A percentile compares a stretch with the other conserved stretches of the same genome.
These are phyloP conservation scores for Lyophyllum shimeji DNA, from an alignment of 768 basidiomycete species.

Conservation along the genomic window DNA sequence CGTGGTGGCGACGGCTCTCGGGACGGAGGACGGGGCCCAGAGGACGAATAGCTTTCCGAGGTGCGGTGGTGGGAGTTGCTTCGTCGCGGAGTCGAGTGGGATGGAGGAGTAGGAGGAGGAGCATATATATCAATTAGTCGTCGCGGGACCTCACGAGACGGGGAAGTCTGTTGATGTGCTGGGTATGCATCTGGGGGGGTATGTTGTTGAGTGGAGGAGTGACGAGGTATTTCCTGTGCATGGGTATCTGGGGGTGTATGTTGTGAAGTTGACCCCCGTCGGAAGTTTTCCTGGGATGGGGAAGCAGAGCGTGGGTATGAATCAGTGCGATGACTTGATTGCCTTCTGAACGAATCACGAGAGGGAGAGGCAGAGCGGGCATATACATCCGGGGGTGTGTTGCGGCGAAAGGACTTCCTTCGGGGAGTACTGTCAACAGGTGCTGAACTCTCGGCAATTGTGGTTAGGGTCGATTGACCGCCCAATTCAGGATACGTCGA, in stretches of 20 bases:
- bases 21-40: background rate
- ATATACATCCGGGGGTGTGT: background rate
- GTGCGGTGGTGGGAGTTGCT: background rate
- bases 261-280: background rate
- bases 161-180: slow-evolving; percentile 10
- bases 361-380: slow-evolving; percentile 7
- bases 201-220: slow-evolving; percentile 14
- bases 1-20: slow-evolving; percentile 8
- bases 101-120: background rate
- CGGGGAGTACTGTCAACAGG: background rate
- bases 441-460: slow-evolving; percentile 35
- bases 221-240: background rate
- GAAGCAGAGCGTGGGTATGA: slow-evolving; percentile 5
- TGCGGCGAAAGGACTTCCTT: background rate
- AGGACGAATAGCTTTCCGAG: background rate
- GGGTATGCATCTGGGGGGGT: slow-evolving; percentile 16
- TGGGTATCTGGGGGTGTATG: slow-evolving; percentile 1
- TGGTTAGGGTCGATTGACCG: slow-evolving; percentile 28
- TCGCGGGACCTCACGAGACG: slow-evolving; percentile 5
- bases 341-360: slow-evolving; percentile 1
- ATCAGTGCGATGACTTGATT: background rate
- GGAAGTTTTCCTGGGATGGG: background rate
- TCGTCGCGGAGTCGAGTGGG: background rate
- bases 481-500: slow-evolving; percentile 33
- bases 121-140: slow-evolving; percentile 11